Percentiles rank a stretch among this genome's conserved stretches.
Conservation (phyloP, 371 early-diverging fungal genomes). For the Haplosporangium sp. region DNA sequence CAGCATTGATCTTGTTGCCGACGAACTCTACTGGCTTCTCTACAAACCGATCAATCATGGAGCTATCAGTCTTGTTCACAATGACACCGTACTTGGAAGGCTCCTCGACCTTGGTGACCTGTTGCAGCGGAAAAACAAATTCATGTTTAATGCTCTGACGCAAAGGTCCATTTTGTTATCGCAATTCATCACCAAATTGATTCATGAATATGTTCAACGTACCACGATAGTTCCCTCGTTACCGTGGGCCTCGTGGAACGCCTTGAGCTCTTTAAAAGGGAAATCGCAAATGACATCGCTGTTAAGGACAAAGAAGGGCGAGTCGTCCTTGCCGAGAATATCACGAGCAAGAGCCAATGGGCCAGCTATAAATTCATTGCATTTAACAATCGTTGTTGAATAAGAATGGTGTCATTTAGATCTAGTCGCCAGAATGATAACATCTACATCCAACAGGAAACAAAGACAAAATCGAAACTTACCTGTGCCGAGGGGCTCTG, state of each 20-base stretch:
- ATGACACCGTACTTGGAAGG: conserved; percentile 99
- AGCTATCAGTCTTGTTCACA: conserved; percentile 76
- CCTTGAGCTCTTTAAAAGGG: conserved; percentile 91
- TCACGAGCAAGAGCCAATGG: conserved; percentile 96
- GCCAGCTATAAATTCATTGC: conserved; percentile 72
- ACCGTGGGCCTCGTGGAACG: conserved; percentile 90
- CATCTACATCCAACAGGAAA: neutral
- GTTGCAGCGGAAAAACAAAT: conserved; percentile 10
- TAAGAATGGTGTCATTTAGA: neutral
- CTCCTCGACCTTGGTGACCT: conserved; percentile 98
- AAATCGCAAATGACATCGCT: conserved; percentile 99
- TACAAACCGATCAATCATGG: conserved; percentile 92
- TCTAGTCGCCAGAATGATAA: conserved; percentile 4
- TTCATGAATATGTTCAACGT: conserved; percentile 31
- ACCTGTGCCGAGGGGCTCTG: conserved; percentile 96
- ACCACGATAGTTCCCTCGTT: conserved; percentile 93
- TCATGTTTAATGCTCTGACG: neutral
- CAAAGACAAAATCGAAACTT: conserved; percentile 15
- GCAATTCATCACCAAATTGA: neutral
- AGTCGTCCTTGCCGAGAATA: conserved; percentile 90
- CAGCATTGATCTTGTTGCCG: conserved; percentile 98
- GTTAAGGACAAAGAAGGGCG: conserved; percentile 99
- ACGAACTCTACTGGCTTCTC: conserved; percentile 98
- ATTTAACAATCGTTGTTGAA: too few species aligned
- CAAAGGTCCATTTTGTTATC: neutral